Percentiles rank a stretch among this genome's conserved stretches.
Conservation (phyloP, 495 filamentous ascomycete species). For the Hapsidospora chrysogenum region DNA sequence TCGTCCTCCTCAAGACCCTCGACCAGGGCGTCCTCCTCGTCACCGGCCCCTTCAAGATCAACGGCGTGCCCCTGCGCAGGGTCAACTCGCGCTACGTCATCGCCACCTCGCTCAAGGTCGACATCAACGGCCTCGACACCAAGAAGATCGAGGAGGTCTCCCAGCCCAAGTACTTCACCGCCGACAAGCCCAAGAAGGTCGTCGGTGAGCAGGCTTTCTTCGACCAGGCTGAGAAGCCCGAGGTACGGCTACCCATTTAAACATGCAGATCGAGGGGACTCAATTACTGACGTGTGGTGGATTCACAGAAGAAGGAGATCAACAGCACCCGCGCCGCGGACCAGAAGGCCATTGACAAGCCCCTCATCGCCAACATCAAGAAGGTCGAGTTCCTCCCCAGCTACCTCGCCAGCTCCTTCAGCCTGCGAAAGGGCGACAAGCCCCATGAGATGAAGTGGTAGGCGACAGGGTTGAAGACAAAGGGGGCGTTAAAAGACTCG, state of each 20-base stretch:
- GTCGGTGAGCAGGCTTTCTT: slow-evolving; percentile 93
- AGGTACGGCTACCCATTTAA: slow-evolving; percentile 50
- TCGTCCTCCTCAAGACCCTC: slow-evolving; percentile 94
- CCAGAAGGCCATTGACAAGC: slow-evolving; percentile 96
- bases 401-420: slow-evolving; percentile 87
- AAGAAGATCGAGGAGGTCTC: slow-evolving; percentile 73
- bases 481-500: neutral
- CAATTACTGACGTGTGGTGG: slow-evolving; percentile 11
- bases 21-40: slow-evolving; percentile 94
- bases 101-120: slow-evolving; percentile 81
- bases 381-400: slow-evolving; percentile 76
- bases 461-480: slow-evolving; percentile 3
- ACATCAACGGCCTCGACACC: slow-evolving; percentile 67
- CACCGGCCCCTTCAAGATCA: slow-evolving; percentile 99
- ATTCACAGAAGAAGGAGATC: slow-evolving; percentile 81
- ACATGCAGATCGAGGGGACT: neutral
- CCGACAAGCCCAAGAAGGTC: slow-evolving; percentile 84
- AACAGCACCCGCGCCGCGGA: slow-evolving; percentile 77
- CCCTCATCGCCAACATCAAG: slow-evolving; percentile 81
- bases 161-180: slow-evolving; percentile 79
- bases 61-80: slow-evolving; percentile 94
- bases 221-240: slow-evolving; percentile 88
- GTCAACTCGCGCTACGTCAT: slow-evolving; percentile 99
- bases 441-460: slow-evolving; percentile 97
- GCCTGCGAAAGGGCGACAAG: slow-evolving; percentile 92